A percentile compares a stretch with the other conserved stretches of the same genome.
Evolutionary conservation across 2,329 filamentous ascomycete genomes (phyloP).

Genomic region (Aschersonia sp.): DNA sequence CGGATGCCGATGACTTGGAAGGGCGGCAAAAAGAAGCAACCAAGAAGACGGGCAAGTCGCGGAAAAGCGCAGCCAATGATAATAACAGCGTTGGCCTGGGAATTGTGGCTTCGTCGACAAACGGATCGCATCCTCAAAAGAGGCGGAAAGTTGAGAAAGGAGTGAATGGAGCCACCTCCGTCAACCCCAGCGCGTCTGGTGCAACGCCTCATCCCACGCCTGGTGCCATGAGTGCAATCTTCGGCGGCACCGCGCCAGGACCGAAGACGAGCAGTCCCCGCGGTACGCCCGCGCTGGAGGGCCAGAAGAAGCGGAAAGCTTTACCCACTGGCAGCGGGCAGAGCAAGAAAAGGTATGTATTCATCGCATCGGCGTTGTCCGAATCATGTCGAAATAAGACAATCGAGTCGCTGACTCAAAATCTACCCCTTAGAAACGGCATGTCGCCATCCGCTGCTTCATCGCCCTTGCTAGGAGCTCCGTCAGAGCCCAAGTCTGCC

Average conservation of each 20-base stretch:
- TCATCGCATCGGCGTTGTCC: not conserved
- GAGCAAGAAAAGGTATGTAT: constrained; percentile 61
- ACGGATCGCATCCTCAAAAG: constrained; percentile 48
- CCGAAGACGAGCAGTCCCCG: constrained; percentile 48
- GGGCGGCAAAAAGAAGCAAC: constrained; percentile 30
- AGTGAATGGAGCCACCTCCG: constrained; percentile 20
- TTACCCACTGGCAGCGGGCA: constrained; percentile 50
- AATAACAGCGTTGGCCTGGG: constrained; percentile 43
- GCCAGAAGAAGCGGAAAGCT: constrained; percentile 59
- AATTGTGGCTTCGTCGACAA: constrained; percentile 41
- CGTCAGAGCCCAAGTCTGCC: constrained; percentile 43
- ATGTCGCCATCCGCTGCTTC: constrained; percentile 60
- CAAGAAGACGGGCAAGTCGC: constrained; percentile 54
- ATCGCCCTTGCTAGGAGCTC: constrained; percentile 57
- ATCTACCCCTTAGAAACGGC: constrained; percentile 17
- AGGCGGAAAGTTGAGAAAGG: constrained; percentile 69
- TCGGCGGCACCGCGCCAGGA: constrained; percentile 36
- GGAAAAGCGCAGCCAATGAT: constrained; percentile 47
- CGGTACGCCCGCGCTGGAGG: constrained; percentile 52
- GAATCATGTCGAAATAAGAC: too few species aligned
- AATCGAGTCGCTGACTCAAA: constrained; percentile 11
- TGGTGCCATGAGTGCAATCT: constrained; percentile 48
- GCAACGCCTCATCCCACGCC: not conserved
- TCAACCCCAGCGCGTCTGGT: not conserved
- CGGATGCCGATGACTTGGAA: constrained; percentile 61